Evolutionary conservation across 495 filamentous ascomycete species (phyloP).

Genomic region (Aspergillus panamensis): DNA sequence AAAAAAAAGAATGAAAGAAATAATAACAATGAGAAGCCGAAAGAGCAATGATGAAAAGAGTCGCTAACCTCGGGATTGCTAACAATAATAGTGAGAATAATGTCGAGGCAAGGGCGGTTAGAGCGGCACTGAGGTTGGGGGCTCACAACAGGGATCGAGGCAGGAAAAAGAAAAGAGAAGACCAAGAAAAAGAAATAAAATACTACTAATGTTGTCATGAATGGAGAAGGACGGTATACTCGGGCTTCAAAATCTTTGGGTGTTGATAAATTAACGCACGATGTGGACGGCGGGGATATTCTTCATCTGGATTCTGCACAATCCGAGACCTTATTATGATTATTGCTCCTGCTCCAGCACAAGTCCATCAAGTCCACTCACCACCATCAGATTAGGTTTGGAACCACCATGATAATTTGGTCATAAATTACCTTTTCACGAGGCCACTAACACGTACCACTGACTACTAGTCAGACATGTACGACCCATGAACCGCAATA

Average conservation of each 20-base stretch:
- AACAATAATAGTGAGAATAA: conserved; percentile 2
- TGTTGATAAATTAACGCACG: not conserved
- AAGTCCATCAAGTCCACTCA: not conserved
- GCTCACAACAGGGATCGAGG: not conserved
- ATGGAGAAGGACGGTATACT: not conserved
- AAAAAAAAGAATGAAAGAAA: too few relatives aligned
- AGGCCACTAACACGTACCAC: conserved; percentile 2
- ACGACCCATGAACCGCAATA: conserved; percentile 7
- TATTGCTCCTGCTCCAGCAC: not conserved
- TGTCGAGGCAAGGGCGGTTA: conserved; percentile 9
- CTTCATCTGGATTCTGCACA: not conserved
- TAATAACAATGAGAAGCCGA: not conserved
- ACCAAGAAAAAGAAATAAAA: conserved; percentile 1
- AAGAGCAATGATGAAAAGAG: not conserved
- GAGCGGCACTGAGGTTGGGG: conserved; percentile 11
- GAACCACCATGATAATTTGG: not conserved
- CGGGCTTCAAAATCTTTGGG: not conserved
- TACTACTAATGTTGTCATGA: too few relatives aligned
- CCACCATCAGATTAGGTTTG: not conserved
- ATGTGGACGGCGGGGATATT: not conserved
- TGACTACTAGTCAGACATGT: not conserved
- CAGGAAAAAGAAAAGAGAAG: conserved; percentile 4
- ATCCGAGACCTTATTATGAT: too few relatives aligned
- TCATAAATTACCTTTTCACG: not conserved
- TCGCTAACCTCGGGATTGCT: not conserved